Base-by-base conservation (phyloP, 2,329 filamentous ascomycete genomes). In the Fusarium siculi region DNA sequence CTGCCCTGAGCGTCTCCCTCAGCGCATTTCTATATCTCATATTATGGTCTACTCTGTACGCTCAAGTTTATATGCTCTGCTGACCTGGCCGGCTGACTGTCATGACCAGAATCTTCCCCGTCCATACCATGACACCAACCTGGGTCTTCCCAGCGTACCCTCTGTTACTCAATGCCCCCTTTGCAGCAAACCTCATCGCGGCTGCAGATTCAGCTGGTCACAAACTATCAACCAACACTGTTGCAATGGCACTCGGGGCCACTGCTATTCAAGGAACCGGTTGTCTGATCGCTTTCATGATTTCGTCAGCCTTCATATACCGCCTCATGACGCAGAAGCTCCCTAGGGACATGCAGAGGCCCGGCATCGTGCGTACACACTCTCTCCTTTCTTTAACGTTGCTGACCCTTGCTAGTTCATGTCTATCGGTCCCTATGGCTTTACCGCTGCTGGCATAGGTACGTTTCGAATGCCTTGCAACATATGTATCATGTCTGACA, bases 131-230 rank as follows among this genome's bases (percentile, higher is more conserved):
- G 94, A 96, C 93, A 1, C 93, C 93, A 0, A 90, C 94, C 23
- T 96, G 93, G 93, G 94, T 96, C 61, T 96, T 96, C 74, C 94
- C 93, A 0, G 93, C 92, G 2, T 97, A 97, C 73, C 93, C 94
- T 1, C 86, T 96, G 28, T 87, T 97, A 7, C 89, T 96, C 14
- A 90, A 92, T 28, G 93, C 92, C 0, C 92, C 93, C 0, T 90
- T 95, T 74, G 93, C 92, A 21, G 87, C 88, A 23, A 90, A 85
- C 54, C 82, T 90, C 36, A 86, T 90, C 67, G 77, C 80, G 49
- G 82, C 85, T 12, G 82, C 84, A 14, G 73, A 81, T 10, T 65
- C 63, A 23, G 65, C 76, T 9, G 68, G 60, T 4, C 58, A 68
- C 32, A 15, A 47, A 19, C 36, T 78, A 23, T 58, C 73, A 9